Evolutionary conservation across 352 stramenopile species (phyloP), one percentile per base, ranked within the genome.

Genomic region (Phytophthora ramorum): DNA sequence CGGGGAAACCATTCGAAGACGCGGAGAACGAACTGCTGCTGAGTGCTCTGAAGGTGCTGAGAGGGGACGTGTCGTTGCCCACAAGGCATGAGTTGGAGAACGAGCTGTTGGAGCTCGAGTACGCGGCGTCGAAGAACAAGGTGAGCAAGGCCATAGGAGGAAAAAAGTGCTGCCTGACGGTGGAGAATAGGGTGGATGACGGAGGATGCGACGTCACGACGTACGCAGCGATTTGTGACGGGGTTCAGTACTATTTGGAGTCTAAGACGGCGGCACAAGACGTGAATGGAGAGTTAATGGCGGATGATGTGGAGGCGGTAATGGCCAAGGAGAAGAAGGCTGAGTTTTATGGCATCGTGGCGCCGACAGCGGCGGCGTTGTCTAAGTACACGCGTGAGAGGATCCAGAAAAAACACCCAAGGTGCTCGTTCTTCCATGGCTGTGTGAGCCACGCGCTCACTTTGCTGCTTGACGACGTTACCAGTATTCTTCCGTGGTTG

Each of bases 351-450:
- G 81, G 79, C 2, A 65, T 92, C 17, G 63, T 90, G 20, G 67
- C 81, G n/a, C 79, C 83, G 14, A 76, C 81, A 8, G 76, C 64
- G 12, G 54, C 73, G 2, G 64, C 64, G 9, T 49, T 92, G 45
- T 75, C 67, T 30, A 79, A 73, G 38, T 45, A 57, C n/a, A 83
- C 65, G 38, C 77, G 75, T 9, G 75, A 86, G 30, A 76, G 60
- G 43, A 76, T 92, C n/a, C 73, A 83, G 66, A 83, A 79, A 47
- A 87, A 85, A 48, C 55, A 85, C 47, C 75, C 75, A 17, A 78
- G 86, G 58, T 89, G 81, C 53, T 56, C 73, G 0, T 92, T 92
- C 52, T 90, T 81, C 65, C 75, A 92, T 46, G 83, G 83, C n/a
- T 92, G 83, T 43, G 68, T 84, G 20, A 75, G 62, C 44, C 73